Evolutionary conservation across 2,329 filamentous ascomycete species (phyloP).

Genomic region (Sphaerulina musiva): DNA sequence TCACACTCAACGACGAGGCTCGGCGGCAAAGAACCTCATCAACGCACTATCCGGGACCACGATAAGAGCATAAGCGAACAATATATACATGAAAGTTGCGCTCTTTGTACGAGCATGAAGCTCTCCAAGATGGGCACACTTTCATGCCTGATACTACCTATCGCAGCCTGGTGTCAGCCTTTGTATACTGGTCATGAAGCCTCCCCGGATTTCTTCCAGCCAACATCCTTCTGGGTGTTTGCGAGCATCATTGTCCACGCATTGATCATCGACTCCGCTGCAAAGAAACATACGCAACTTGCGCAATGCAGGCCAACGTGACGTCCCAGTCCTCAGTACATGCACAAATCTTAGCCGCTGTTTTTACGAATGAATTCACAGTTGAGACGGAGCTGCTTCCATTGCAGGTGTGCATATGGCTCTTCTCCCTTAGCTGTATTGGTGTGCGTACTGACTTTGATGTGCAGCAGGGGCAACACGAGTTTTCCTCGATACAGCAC

Average conservation of each 20-base stretch:
- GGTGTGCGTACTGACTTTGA: too few species aligned
- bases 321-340: conserved; percentile 26
- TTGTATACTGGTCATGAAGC: conserved; percentile 32
- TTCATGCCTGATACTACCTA: background rate
- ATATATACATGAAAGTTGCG: background rate
- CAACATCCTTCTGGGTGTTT: conserved; percentile 37
- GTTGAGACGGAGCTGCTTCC: background rate
- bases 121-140: background rate
- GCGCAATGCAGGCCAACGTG: conserved; percentile 31
- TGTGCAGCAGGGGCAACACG: too few species aligned
- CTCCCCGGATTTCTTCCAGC: conserved; percentile 33
- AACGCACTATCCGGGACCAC: background rate
- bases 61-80: background rate
- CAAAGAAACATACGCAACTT: conserved; percentile 29
- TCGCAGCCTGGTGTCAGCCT: conserved; percentile 5
- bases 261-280: conserved; percentile 32
- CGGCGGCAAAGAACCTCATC: background rate
- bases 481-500: too few species aligned
- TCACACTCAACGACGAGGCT: background rate
- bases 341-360: conserved; percentile 29
- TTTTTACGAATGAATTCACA: conserved; percentile 25
- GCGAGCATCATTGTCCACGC: conserved; percentile 38
- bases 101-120: background rate
- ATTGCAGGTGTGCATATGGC: too few species aligned
- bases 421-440: too few species aligned